Conservation (phyloP, 768 basidiomycete genomes). For the Collybia nuda region DNA sequence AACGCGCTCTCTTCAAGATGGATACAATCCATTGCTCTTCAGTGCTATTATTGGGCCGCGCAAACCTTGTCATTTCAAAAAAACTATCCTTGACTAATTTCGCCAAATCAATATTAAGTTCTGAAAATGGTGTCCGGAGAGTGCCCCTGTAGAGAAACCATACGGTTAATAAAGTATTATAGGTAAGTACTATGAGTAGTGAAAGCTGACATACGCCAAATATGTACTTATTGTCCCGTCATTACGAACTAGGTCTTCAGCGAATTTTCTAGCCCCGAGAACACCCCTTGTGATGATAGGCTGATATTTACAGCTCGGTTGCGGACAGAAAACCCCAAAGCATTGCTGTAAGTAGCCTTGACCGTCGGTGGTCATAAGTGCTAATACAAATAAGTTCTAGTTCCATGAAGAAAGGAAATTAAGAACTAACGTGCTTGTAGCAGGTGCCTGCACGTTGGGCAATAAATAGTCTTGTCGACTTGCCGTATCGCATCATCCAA, state of each 20-base stretch:
- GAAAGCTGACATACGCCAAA: conserved; percentile 7
- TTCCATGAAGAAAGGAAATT: neutral
- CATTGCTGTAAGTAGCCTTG: conserved; percentile 13
- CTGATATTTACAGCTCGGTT: neutral
- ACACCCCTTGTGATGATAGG: neutral
- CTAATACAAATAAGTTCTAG: neutral
- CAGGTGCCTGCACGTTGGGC: conserved; percentile 5
- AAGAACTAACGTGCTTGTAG: conserved; percentile 2
- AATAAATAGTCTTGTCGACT: conserved; percentile 5
- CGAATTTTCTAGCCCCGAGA: conserved; percentile 8
- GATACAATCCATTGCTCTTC: neutral
- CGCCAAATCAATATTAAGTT: neutral
- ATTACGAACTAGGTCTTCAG: conserved; percentile 13
- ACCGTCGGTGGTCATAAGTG: conserved; percentile 11
- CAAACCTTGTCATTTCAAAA: neutral
- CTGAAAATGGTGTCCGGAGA: neutral
- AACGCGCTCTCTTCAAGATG: neutral
- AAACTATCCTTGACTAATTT: conserved; percentile 2
- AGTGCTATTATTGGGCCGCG: neutral
- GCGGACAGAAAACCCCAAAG: conserved; percentile 12
- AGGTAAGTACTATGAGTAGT: too few relatives aligned
- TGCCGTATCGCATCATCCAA: conserved; percentile 9
- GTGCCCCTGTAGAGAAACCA: conserved; percentile 5
- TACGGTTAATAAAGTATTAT: neutral
- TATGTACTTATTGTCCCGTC: neutral